Conservation (phyloP, 1,284 basidiomycete species). For the Vanrija humicola region DNA sequence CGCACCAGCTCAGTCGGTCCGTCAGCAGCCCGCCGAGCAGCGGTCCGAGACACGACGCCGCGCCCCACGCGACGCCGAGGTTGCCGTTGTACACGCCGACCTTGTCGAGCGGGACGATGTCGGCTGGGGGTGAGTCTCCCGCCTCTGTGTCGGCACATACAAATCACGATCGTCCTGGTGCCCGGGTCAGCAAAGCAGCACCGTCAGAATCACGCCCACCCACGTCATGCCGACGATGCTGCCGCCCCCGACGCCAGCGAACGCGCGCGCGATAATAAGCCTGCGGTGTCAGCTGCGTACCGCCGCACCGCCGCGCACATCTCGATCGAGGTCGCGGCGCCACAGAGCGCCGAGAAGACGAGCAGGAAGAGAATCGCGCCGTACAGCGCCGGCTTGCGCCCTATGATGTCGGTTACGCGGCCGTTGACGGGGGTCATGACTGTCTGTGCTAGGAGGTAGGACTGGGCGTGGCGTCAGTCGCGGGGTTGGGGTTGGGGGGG, state of each 20-base stretch:
- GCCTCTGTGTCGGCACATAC: no score
- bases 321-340: constrained; percentile 26
- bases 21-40: constrained; percentile 46
- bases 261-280: constrained; percentile 35
- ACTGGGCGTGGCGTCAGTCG: neutral
- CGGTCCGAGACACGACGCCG: constrained; percentile 46
- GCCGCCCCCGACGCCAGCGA: constrained; percentile 42
- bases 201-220: constrained; percentile 6
- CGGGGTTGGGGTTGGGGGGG: neutral
- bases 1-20: constrained; percentile 18
- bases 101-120: constrained; percentile 33
- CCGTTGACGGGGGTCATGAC: constrained; percentile 34
- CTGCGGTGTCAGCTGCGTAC: constrained; percentile 1
- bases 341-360: constrained; percentile 31
- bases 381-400: constrained; percentile 32
- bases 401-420: constrained; percentile 35
- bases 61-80: constrained; percentile 43
- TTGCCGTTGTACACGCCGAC: constrained; percentile 44
- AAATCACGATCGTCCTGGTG: constrained; percentile 18
- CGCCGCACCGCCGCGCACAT: constrained; percentile 17
- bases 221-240: constrained; percentile 38
- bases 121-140: constrained; percentile 20
- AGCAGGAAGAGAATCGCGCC: constrained; percentile 21
- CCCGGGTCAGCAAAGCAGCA: neutral
- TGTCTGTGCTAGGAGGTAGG: constrained; percentile 28